Evolutionary conservation across 768 basidiomycete species (phyloP).

Genomic region (Austroboletus eburneus): DNA sequence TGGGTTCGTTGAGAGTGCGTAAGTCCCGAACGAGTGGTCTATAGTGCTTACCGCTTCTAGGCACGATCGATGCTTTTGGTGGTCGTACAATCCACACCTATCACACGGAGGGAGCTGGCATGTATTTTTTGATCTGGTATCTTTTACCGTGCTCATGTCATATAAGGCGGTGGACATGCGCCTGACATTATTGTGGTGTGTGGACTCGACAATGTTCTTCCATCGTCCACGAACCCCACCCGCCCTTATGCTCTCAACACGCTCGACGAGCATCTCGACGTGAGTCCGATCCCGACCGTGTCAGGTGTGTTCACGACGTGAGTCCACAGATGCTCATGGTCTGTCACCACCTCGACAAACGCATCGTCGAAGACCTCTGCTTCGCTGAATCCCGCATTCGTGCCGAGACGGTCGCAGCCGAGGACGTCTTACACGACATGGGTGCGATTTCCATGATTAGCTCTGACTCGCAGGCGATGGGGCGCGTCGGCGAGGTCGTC

Average conservation of each 20-base stretch:
- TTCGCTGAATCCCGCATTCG: constrained; percentile 98
- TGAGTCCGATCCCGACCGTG: constrained; percentile 35
- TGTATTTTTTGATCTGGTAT: not conserved
- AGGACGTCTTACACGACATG: constrained; percentile 88
- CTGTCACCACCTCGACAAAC: constrained; percentile 93
- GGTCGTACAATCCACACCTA: constrained; percentile 94
- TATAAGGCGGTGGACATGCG: constrained; percentile 84
- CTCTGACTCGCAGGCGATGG: constrained; percentile 98
- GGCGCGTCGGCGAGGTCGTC: constrained; percentile 92
- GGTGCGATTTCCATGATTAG: constrained; percentile 98
- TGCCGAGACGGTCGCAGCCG: constrained; percentile 94
- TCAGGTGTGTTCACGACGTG: not conserved
- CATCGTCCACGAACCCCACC: constrained; percentile 96
- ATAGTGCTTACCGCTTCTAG: constrained; percentile 34
- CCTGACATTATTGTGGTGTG: constrained; percentile 99
- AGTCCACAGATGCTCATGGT: constrained; percentile 91
- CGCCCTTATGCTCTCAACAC: constrained; percentile 90
- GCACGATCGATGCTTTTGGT: constrained; percentile 86
- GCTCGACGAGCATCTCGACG: constrained; percentile 94
- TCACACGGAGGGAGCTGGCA: constrained; percentile 93
- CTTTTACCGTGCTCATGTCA: not conserved
- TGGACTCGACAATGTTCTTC: constrained; percentile 82
- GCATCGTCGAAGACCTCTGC: constrained; percentile 88
- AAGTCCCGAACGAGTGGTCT: not conserved
- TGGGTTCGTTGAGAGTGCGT: constrained; percentile 89